Evolutionary conservation across 2,329 filamentous ascomycete genomes (phyloP).

Genomic region (Aspergillus phoenicis): DNA sequence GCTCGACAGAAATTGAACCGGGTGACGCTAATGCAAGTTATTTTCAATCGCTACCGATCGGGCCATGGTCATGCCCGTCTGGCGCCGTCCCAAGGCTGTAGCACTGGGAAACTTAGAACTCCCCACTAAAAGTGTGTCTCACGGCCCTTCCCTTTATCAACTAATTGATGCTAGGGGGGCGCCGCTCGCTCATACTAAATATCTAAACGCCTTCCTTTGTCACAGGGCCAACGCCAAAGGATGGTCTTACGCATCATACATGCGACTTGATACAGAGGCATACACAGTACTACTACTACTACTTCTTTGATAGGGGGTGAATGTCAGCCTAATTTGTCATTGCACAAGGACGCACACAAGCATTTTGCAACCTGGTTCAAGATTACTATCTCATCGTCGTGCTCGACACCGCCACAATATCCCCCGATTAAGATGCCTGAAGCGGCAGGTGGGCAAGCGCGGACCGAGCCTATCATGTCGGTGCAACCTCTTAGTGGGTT

Average conservation of each 20-base stretch:
- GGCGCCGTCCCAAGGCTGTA: constrained; percentile 38
- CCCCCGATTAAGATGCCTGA: not conserved
- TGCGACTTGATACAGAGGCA: not conserved
- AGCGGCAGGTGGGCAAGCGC: constrained; percentile 5
- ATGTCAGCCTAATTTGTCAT: not conserved
- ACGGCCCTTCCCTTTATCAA: constrained; percentile 14
- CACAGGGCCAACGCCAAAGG: not conserved
- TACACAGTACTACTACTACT: too few relatives aligned
- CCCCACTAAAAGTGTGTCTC: constrained; percentile 23
- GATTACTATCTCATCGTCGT: constrained; percentile 1
- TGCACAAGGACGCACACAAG: not conserved
- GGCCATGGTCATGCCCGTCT: constrained; percentile 16
- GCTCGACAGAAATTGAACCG: constrained; percentile 22
- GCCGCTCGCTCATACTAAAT: too few relatives aligned
- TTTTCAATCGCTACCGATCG: constrained; percentile 29
- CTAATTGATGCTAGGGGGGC: not conserved
- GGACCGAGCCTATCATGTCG: not conserved
- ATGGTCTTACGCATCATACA: not conserved
- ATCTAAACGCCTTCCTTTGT: not conserved
- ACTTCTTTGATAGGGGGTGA: not conserved
- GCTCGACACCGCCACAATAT: constrained; percentile 6
- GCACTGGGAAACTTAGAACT: constrained; percentile 38
- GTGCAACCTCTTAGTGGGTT: not conserved
- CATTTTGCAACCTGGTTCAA: not conserved
- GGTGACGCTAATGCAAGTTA: constrained; percentile 43